Percentiles rank a stretch among this genome's conserved stretches.
Evolutionary conservation across 2,329 filamentous ascomycete species (phyloP).

Genomic region (Monilinia fructicola): DNA sequence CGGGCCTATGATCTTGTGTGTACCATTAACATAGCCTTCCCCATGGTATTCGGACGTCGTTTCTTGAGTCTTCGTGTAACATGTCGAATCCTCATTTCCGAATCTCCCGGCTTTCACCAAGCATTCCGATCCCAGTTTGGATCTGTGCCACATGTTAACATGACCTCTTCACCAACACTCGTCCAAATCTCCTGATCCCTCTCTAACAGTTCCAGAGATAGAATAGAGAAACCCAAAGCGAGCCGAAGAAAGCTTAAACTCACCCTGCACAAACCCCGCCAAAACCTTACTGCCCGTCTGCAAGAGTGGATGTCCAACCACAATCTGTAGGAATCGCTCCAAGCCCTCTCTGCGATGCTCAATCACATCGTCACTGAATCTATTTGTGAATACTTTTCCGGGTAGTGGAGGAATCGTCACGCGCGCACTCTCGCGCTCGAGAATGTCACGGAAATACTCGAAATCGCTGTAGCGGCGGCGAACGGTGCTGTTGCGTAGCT

Average conservation of each 20-base stretch:
- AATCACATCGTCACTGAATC: constrained; percentile 97
- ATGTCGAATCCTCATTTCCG: constrained; percentile 33
- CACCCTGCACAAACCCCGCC: constrained; percentile 94
- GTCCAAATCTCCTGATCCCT: not conserved
- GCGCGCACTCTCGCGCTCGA: constrained; percentile 90
- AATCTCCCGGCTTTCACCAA: constrained; percentile 57
- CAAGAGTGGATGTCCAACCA: constrained; percentile 91
- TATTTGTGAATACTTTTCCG: constrained; percentile 96
- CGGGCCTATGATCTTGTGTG: constrained; percentile 9
- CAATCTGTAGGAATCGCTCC: constrained; percentile 95
- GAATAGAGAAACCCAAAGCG: not conserved
- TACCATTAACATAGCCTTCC: constrained; percentile 13
- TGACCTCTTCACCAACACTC: not conserved
- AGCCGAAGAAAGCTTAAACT: constrained; percentile 39
- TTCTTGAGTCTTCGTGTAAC: constrained; percentile 48
- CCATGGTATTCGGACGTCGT: constrained; percentile 38
- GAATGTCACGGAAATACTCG: constrained; percentile 96
- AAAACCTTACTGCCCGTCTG: constrained; percentile 98
- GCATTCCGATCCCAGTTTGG: constrained; percentile 90
- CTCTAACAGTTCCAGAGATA: constrained; percentile 8
- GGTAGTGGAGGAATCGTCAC: constrained; percentile 95
- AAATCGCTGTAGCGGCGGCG: constrained; percentile 96
- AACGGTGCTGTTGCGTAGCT: constrained; percentile 83
- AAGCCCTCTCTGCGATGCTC: constrained; percentile 88
- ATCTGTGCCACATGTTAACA: constrained; percentile 49